Evolutionary conservation across 2,329 filamentous ascomycete species (phyloP), one percentile per base, ranked within the genome.

Genomic region (Alternaria arborescens): DNA sequence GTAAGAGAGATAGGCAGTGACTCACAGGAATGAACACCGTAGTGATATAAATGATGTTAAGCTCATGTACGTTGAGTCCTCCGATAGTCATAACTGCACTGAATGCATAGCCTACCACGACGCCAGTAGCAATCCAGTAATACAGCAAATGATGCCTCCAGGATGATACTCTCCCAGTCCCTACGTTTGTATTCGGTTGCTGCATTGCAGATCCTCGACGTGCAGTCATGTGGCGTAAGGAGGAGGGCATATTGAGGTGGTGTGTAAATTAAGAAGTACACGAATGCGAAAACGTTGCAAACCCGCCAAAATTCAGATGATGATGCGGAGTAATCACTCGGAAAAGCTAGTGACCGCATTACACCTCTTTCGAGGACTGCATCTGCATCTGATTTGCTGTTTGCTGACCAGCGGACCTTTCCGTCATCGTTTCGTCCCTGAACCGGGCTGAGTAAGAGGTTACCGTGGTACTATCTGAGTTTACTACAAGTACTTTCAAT

Each of bases 1-100:
- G 16, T 3, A 22, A 6, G 5, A 10, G 18, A 22, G 30, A 41
- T n/a, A 42, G 24, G 14, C 20, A 6, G 46, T 11, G n/a, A 11
- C 51, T 28, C 42, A 53, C 51, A 5, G 51, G 51, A n/a, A 53
- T 41, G 18, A 43, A 53, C 2, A 53, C 38, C n/a, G 26, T 41
- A 20, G 38, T 53, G 5, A 53, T 41, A 38, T 53, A 42, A 3
- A 53, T 43, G 5, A 42, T 18, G 20, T 43, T 34, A 4, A 53
- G 24, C 10, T 53, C 38, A 0, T 53, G 26, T 16, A 41, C 10
- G 8, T 53, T 34, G 2, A 53, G 51, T 16, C 34, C 36, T 16
- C 36, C 26, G 4, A 42, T 42, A 2, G 51, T 38, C 51, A 53
- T 53, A 38, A 41, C n/a, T 20, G 38, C 51, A 32, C 38, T 42